Conservation (phyloP, 2,329 filamentous ascomycete genomes). For the Claviceps purpurea region DNA sequence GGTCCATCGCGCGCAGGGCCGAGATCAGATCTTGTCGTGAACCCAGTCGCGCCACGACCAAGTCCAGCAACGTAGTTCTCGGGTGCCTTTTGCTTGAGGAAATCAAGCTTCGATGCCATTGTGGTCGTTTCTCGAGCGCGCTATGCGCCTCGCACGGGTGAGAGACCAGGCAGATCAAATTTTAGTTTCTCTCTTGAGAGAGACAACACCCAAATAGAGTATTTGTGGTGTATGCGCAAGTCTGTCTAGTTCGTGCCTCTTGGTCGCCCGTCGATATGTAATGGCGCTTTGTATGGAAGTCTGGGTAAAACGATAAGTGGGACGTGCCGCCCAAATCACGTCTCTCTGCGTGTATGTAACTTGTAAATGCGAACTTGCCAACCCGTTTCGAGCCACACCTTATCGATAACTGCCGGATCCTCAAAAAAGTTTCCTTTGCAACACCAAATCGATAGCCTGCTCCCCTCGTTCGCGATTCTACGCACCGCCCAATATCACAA, state of each 20-base stretch:
- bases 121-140: slow-evolving; percentile 1
- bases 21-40: slow-evolving; percentile 92
- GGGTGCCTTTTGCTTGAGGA: slow-evolving; percentile 72
- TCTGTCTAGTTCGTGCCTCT: not conserved
- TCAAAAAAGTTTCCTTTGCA: slow-evolving; percentile 4
- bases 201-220: too few relatives aligned
- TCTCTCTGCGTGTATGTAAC: too few relatives aligned
- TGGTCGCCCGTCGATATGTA: not conserved
- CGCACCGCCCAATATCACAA: slow-evolving; percentile 1
- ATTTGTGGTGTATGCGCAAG: too few relatives aligned
- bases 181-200: not conserved
- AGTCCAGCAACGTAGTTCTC: slow-evolving; percentile 92
- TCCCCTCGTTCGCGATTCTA: slow-evolving; percentile 1
- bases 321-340: too few relatives aligned
- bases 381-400: not conserved
- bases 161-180: not conserved
- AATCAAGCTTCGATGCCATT: slow-evolving; percentile 56
- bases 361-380: too few relatives aligned
- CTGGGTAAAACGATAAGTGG: not conserved
- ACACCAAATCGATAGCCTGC: not conserved
- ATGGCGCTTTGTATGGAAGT: not conserved
- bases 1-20: slow-evolving; percentile 91
- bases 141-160: slow-evolving; percentile 1
- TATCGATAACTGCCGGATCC: slow-evolving; percentile 12
- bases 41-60: slow-evolving; percentile 92